phyloP scores from a whole-genome alignment of 805 yeast genomes.

The Lachancea mirantina region DNA sequence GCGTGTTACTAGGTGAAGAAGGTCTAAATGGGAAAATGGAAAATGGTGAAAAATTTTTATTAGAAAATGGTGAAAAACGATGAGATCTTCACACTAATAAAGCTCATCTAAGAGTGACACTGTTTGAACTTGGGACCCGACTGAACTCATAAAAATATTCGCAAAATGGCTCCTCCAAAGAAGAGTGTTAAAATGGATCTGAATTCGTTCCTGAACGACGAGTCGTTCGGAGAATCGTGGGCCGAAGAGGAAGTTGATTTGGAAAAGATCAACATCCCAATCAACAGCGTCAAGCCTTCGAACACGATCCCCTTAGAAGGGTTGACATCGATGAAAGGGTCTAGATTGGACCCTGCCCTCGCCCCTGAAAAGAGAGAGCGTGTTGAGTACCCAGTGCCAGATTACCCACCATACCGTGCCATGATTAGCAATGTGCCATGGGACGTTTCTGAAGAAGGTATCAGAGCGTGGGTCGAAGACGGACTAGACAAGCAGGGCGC shows the following conservation, averaged over 20 bases:
- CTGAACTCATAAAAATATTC: neutral
- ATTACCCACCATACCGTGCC: slow-evolving; percentile 88
- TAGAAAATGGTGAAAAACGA: slow-evolving; percentile 1
- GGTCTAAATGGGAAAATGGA: neutral
- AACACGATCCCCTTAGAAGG: slow-evolving; percentile 27
- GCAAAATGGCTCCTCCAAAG: slow-evolving; percentile 53
- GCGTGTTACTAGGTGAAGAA: neutral
- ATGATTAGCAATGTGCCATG: slow-evolving; percentile 79
- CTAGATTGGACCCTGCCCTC: slow-evolving; percentile 35
- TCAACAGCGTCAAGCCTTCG: slow-evolving; percentile 23
- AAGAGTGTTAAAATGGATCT: slow-evolving; percentile 75
- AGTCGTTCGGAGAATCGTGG: slow-evolving; percentile 68
- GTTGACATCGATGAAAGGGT: slow-evolving; percentile 25
- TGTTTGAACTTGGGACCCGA: neutral
- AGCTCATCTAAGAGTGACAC: no score
- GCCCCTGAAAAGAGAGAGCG: slow-evolving; percentile 38
- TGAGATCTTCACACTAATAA: no score
- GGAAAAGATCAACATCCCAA: slow-evolving; percentile 51
- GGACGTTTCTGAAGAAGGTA: slow-evolving; percentile 62
- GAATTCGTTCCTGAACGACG: slow-evolving; percentile 76
- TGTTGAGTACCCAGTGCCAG: slow-evolving; percentile 79
- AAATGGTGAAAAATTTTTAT: slow-evolving; percentile 5
- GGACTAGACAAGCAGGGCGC: slow-evolving; percentile 44
- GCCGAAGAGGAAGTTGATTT: slow-evolving; percentile 79
- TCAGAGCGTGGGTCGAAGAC: slow-evolving; percentile 55